A percentile compares a stretch with the other conserved stretches of the same genome.
phyloP scores from a whole-genome alignment of 2,329 filamentous ascomycete species.

The Apiospora pterosperma region DNA sequence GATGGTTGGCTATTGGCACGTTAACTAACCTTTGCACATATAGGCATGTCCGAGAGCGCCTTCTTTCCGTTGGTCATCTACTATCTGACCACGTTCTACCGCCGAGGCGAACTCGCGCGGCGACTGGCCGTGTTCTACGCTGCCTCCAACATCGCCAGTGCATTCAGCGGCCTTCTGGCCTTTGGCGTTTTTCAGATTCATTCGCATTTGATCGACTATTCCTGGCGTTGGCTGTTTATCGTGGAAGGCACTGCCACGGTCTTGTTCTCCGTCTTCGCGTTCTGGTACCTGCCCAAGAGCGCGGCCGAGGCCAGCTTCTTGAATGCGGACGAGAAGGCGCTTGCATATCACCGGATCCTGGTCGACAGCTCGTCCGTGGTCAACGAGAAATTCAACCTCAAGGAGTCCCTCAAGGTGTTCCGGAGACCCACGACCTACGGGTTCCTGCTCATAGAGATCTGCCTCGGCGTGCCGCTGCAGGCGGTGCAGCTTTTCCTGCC shows the following conservation, averaged over 20 bases:
- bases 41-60: constrained; percentile 62
- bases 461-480: constrained; percentile 57
- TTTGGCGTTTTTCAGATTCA: constrained; percentile 48
- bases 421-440: constrained; percentile 43
- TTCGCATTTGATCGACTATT: constrained; percentile 27
- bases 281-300: constrained; percentile 64
- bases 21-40: neutral
- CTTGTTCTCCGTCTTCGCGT: constrained; percentile 60
- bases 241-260: constrained; percentile 54
- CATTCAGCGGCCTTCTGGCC: constrained; percentile 45
- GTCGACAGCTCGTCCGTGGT: constrained; percentile 67
- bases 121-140: constrained; percentile 74
- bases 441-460: constrained; percentile 53
- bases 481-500: constrained; percentile 52
- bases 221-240: constrained; percentile 49
- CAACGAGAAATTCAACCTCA: constrained; percentile 48
- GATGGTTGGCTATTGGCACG: neutral
- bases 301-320: constrained; percentile 65
- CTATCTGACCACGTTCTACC: constrained; percentile 63
- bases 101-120: constrained; percentile 66
- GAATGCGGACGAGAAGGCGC: constrained; percentile 59
- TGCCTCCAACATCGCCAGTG: constrained; percentile 68
- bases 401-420: constrained; percentile 50
- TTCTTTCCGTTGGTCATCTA: constrained; percentile 67
- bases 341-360: constrained; percentile 72